A percentile compares a stretch with the other conserved stretches of the same genome.
Conservation (phyloP, 2,329 filamentous ascomycete genomes). For the Nemania abortiva region DNA sequence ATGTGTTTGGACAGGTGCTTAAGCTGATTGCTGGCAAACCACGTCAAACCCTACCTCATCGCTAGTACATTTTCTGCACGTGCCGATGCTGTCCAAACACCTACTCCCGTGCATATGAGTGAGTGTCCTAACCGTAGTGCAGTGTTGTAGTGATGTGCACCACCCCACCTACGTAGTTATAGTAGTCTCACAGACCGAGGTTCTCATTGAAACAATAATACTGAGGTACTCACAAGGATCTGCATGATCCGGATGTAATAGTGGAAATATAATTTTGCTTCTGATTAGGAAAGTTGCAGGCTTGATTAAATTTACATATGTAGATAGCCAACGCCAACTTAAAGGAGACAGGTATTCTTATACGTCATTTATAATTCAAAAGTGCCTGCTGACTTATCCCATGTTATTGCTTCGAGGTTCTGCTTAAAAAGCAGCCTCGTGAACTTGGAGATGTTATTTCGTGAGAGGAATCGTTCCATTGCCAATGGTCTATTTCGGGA, state of each 20-base stretch:
- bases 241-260: background rate
- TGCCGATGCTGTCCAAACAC: background rate
- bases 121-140: background rate
- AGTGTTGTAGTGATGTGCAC: too few species aligned
- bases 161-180: too few species aligned
- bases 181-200: slow-evolving; percentile 9
- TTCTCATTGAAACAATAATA: background rate
- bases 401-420: background rate
- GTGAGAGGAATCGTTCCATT: slow-evolving; percentile 36
- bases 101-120: background rate
- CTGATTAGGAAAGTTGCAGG: background rate
- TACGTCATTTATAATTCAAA: too few species aligned
- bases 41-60: background rate
- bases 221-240: background rate
- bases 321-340: background rate
- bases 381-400: too few species aligned
- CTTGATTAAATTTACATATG: background rate
- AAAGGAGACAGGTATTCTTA: too few species aligned
- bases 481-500: slow-evolving; percentile 21
- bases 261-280: background rate
- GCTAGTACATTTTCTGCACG: background rate
- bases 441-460: background rate
- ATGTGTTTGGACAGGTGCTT: background rate
- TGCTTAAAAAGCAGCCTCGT: background rate
- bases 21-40: background rate